These are phyloP conservation scores for Gentiana macrophylla DNA, from an alignment of 257 asterid species.

Conservation along the genomic window DNA sequence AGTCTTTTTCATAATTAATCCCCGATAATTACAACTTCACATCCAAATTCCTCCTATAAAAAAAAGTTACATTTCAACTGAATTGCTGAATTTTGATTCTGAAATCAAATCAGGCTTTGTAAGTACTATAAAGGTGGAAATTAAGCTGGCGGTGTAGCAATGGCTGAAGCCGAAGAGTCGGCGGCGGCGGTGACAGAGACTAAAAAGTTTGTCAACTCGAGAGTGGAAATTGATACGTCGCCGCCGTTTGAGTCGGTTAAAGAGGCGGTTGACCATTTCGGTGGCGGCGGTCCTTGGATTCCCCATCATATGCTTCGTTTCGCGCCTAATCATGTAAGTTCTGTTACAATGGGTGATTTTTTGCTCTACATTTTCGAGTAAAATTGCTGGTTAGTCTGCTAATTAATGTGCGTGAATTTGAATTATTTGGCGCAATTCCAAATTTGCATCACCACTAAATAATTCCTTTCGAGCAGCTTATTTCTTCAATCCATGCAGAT, in stretches of 20 bases:
- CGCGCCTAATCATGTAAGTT: conserved; percentile 35
- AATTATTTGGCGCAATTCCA: no score
- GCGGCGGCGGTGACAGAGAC: conserved; percentile 28
- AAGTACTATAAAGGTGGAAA: no score
- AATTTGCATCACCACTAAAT: no score
- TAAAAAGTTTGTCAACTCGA: conserved; percentile 40
- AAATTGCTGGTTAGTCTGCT: no score
- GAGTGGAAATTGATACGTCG: conserved; percentile 82
- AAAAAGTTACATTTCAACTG: neutral
- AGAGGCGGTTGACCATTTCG: conserved; percentile 85
- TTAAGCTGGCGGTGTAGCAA: neutral
- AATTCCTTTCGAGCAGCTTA: no score
- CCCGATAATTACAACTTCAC: neutral
- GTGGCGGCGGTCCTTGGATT: conserved; percentile 83
- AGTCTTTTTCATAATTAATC: neutral
- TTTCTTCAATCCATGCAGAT: no score
- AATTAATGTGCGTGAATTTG: no score
- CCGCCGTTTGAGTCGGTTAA: conserved; percentile 91
- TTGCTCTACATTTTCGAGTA: no score
- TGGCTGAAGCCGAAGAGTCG: conserved; percentile 11
- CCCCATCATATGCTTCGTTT: conserved; percentile 55
- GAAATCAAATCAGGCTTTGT: no score
- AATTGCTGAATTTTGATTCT: neutral
- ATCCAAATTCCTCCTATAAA: conserved; percentile 4
- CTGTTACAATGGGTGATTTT: neutral